A percentile compares a stretch with the other conserved stretches of the same genome.
phyloP scores from a whole-genome alignment of 1,284 basidiomycete species.

The Leccinum ponderosum region DNA sequence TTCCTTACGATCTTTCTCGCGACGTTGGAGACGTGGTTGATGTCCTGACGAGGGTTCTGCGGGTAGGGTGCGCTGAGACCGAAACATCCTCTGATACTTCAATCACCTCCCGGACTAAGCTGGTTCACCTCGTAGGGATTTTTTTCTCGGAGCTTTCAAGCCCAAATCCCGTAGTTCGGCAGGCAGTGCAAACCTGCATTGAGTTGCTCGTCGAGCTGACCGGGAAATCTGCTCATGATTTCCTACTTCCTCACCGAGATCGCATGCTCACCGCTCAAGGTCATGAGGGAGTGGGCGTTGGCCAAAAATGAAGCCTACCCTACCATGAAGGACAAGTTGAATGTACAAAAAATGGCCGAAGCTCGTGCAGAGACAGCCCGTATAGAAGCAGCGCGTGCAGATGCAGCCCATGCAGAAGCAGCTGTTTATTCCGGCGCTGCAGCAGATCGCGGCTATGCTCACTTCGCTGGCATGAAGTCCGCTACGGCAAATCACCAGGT shows the following conservation, averaged over 20 bases:
- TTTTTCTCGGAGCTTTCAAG: constrained; percentile 91
- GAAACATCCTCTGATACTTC: constrained; percentile 44
- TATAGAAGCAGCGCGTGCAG: too few species aligned
- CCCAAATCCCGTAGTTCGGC: constrained; percentile 84
- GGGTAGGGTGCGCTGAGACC: constrained; percentile 62
- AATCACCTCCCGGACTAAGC: constrained; percentile 49
- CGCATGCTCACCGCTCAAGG: constrained; percentile 72
- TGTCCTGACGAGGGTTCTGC: constrained; percentile 78
- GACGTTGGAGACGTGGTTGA: constrained; percentile 82
- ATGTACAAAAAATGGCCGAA: too few species aligned
- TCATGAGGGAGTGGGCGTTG: too few species aligned
- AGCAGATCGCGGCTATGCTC: too few species aligned
- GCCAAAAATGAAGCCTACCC: too few species aligned
- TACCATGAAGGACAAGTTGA: too few species aligned
- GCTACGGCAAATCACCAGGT: too few species aligned
- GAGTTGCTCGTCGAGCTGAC: constrained; percentile 78
- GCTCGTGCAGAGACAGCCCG: too few species aligned
- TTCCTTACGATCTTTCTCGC: constrained; percentile 87
- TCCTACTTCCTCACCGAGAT: constrained; percentile 85
- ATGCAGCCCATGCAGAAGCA: constrained; percentile 34
- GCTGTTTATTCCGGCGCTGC: too few species aligned
- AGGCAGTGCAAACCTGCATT: constrained; percentile 84
- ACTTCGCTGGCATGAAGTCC: too few species aligned
- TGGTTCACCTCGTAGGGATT: constrained; percentile 74
- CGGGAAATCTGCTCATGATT: constrained; percentile 72